Base-by-base conservation (phyloP, 2,329 filamentous ascomycete genomes). In the Curvularia sp. region DNA sequence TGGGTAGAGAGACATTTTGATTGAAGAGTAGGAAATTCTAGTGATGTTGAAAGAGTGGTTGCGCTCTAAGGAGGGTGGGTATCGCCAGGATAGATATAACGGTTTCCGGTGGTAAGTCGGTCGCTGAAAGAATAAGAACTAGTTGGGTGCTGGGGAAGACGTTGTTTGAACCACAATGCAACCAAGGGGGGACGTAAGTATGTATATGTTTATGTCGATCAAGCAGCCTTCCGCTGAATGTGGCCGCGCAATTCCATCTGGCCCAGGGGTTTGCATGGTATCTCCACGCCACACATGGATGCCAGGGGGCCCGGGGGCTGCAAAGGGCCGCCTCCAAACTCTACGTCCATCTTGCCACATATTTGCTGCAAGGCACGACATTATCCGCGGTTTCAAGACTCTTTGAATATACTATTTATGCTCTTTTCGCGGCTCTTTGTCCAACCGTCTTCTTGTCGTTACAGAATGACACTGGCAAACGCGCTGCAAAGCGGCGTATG, bases 81-180 rank as follows among this genome's bases (percentile, higher is more conserved):
- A 58, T 62, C 52, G 60, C 54, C 57, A 57, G 53, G 39, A 57
- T 59, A 50, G 38, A 48, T 26, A 47, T n/a, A 26, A 22, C 10
- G 28, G 39, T 33, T 49, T 31, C 52, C 55, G 41, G 55, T 42
- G 55, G 43, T 58, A 60, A 58, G 48, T 50, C 38, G 50, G 49
- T 30, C 35, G 49, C 38, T 53, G 18, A 28, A 56, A 49, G 49
- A 57, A 55, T 52, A 44, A 42, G 39, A 61, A 58, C 53, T 49
- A 53, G 35, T 24, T 42, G 24, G 48, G 44, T 35, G 24, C 44
- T 47, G 49, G 49, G 57, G 50, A 35, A 56, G 60, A 64, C 58
- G 62, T 63, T 66, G 58, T 65, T 63, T 66, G 60, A 55, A 58
- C 61, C 58, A 57, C 64, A 60, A 60, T 59, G 64, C 57, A 49